These are phyloP conservation scores for Lactarius psammicola DNA, from an alignment of 768 basidiomycete genomes.

Conservation along the genomic window DNA sequence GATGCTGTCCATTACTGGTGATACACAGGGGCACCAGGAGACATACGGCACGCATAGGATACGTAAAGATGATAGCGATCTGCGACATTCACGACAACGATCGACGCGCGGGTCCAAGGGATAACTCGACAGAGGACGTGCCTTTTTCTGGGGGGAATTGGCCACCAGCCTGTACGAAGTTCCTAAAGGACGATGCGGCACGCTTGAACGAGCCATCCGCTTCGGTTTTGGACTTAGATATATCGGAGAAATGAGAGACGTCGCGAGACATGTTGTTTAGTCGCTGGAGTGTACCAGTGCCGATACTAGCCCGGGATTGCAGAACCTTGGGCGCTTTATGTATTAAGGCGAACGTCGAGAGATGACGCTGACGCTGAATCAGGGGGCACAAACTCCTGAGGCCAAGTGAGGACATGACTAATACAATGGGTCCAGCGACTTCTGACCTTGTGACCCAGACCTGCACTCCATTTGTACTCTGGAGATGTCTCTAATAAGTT, in stretches of 20 bases:
- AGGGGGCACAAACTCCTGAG: conserved; percentile 3
- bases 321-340: not conserved
- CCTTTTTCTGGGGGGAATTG: conserved; percentile 75
- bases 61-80: conserved; percentile 93
- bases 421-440: not conserved
- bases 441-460: not conserved
- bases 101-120: not conserved
- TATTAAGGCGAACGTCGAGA: not conserved
- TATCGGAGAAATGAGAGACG: conserved; percentile 45
- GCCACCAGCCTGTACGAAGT: conserved; percentile 53
- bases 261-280: conserved; percentile 31
- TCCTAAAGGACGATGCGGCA: conserved; percentile 52
- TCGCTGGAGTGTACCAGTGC: not conserved
- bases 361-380: not conserved
- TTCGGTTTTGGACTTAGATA: conserved; percentile 52
- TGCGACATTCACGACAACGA: conserved; percentile 33
- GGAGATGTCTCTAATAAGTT: no score
- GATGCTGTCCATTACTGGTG: not conserved
- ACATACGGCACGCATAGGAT: conserved; percentile 79
- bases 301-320: not conserved
- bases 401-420: not conserved
- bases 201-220: conserved; percentile 68
- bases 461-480: not conserved
- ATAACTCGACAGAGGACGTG: conserved; percentile 35
- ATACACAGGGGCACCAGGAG: not conserved